Evolutionary conservation across 495 filamentous ascomycete genomes (phyloP).

Genomic region (Penicillium verhagenii): DNA sequence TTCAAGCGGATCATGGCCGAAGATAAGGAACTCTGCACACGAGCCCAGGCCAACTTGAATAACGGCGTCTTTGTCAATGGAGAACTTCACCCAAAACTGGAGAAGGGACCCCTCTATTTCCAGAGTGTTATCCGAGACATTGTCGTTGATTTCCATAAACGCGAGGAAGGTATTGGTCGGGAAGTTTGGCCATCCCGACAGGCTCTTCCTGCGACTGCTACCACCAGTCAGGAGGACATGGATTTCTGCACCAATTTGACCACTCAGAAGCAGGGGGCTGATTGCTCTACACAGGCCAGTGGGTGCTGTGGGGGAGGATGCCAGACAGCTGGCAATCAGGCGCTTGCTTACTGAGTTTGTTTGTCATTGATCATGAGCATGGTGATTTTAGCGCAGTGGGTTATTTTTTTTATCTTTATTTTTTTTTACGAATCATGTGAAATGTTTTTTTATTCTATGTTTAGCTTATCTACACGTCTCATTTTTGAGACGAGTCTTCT

Average conservation of each 20-base stretch:
- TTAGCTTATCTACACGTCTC: not conserved
- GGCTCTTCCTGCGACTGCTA: slow-evolving; percentile 26
- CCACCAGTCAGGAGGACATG: slow-evolving; percentile 35
- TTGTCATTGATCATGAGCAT: no score
- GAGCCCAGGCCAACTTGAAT: slow-evolving; percentile 4
- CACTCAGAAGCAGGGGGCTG: slow-evolving; percentile 12
- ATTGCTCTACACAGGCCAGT: slow-evolving; percentile 10
- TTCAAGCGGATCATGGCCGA: slow-evolving; percentile 10
- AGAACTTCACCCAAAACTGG: slow-evolving; percentile 44
- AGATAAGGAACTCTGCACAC: slow-evolving; percentile 4
- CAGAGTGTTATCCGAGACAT: slow-evolving; percentile 42
- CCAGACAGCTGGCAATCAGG: slow-evolving; percentile 13
- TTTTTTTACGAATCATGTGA: slow-evolving; percentile 6
- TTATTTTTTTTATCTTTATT: no score
- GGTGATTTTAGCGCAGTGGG: not conserved
- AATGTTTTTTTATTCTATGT: not conserved
- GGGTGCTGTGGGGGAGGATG: slow-evolving; percentile 29
- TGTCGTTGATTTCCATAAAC: slow-evolving; percentile 36
- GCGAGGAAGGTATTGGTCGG: slow-evolving; percentile 36
- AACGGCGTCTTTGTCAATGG: slow-evolving; percentile 28
- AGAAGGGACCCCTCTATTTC: slow-evolving; percentile 47
- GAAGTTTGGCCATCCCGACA: slow-evolving; percentile 53
- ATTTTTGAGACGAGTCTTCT: not conserved
- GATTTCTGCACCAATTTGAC: slow-evolving; percentile 38
- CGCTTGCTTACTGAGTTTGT: slow-evolving; percentile 9